Conservation (phyloP, 169 alveolate genomes). For the Plasmodium cynomolgi region DNA sequence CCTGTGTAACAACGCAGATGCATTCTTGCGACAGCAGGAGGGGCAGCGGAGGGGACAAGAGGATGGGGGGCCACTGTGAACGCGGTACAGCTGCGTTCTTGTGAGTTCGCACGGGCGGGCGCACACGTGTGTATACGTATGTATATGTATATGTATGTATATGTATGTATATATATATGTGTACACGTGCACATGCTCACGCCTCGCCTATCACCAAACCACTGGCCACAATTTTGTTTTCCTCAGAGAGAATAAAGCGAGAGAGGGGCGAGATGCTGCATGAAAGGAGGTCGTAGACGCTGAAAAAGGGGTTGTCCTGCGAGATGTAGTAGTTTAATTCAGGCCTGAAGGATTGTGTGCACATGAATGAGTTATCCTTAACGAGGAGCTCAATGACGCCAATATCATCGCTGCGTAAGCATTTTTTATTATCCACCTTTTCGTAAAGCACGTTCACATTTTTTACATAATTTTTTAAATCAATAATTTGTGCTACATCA, state of each 20-base stretch:
- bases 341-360: conserved; percentile 27
- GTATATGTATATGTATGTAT: background rate
- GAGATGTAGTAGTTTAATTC: conserved; percentile 58
- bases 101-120: background rate
- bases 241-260: conserved; percentile 74
- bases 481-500: conserved; percentile 22
- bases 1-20: conserved; percentile 11
- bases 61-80: conserved; percentile 14
- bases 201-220: conserved; percentile 30
- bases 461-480: conserved; percentile 22
- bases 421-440: conserved; percentile 35
- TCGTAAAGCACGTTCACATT: conserved; percentile 44
- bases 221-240: conserved; percentile 69
- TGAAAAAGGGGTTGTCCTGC: conserved; percentile 44
- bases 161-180: background rate
- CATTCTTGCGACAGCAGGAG: background rate
- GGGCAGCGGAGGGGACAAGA: conserved; percentile 27
- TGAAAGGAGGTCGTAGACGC: conserved; percentile 48
- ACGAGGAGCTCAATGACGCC: conserved; percentile 61
- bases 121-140: background rate
- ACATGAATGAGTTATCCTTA: conserved; percentile 44
- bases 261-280: conserved; percentile 65
- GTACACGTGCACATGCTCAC: background rate
- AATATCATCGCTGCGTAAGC: conserved; percentile 58
- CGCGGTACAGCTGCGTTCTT: conserved; percentile 2